Conservation (phyloP, 768 basidiomycete species). For the Amanita jacksonii region DNA sequence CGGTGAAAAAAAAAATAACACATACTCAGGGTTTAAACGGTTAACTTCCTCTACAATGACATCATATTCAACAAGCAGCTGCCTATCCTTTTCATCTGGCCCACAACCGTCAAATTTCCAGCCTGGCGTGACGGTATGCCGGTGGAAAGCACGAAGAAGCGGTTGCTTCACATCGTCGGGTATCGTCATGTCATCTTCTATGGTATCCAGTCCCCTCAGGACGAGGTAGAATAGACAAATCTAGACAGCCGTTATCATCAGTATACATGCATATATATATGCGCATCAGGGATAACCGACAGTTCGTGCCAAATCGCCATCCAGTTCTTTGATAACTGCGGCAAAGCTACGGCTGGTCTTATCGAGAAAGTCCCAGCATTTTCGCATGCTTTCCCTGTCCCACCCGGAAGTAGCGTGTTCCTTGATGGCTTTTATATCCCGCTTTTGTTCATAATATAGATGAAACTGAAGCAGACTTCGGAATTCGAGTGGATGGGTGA, state of each 20-base stretch:
- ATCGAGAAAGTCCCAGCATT: conserved; percentile 89
- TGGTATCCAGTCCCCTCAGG: conserved; percentile 88
- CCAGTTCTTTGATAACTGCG: conserved; percentile 90
- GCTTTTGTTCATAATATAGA: conserved; percentile 70
- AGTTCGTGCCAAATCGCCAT: conserved; percentile 87
- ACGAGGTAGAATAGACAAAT: conserved; percentile 94
- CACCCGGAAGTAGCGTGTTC: conserved; percentile 80
- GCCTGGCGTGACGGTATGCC: conserved; percentile 68
- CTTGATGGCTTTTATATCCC: conserved; percentile 68
- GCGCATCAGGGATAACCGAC: conserved; percentile 40
- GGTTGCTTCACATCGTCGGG: conserved; percentile 81
- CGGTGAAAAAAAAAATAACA: too few species aligned
- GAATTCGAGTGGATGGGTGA: conserved; percentile 81
- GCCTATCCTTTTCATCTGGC: conserved; percentile 81
- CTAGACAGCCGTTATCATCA: conserved; percentile 33
- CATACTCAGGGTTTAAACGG: conserved; percentile 54
- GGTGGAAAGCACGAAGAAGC: conserved; percentile 73
- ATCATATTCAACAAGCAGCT: conserved; percentile 77
- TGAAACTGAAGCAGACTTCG: conserved; percentile 75
- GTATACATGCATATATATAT: not conserved
- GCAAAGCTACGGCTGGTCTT: conserved; percentile 83
- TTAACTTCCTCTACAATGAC: conserved; percentile 74
- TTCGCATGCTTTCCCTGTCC: conserved; percentile 78
- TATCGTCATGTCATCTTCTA: conserved; percentile 98
- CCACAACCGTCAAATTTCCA: conserved; percentile 83